These are phyloP conservation scores for Boletus vinaceobasis DNA, from an alignment of 768 basidiomycete species.

Conservation along the genomic window DNA sequence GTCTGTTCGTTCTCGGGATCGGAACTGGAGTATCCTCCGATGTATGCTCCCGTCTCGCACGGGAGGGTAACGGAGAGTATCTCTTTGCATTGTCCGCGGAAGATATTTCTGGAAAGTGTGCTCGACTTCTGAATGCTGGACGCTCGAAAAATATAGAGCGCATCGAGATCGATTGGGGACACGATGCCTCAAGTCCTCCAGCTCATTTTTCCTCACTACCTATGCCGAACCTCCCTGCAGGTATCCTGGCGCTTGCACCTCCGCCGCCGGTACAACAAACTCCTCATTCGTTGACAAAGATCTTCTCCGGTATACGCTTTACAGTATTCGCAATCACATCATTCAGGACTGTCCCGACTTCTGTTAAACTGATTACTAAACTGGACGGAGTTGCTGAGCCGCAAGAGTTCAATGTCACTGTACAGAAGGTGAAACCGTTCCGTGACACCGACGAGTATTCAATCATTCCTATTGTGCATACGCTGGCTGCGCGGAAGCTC, in stretches of 20 bases:
- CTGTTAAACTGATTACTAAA: constrained; percentile 28
- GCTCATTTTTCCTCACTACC: constrained; percentile 10
- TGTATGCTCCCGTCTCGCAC: constrained; percentile 53
- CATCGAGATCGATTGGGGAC: constrained; percentile 50
- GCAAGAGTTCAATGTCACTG: constrained; percentile 16
- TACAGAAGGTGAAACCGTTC: constrained; percentile 28
- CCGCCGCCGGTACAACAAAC: constrained; percentile 34
- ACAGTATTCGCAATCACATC: constrained; percentile 33
- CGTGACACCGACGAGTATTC: constrained; percentile 11
- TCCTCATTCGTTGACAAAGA: constrained; percentile 27
- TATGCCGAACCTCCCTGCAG: constrained; percentile 13
- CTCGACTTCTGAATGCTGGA: constrained; percentile 50
- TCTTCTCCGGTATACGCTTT: constrained; percentile 36
- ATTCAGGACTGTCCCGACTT: constrained; percentile 19
- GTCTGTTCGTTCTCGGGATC: constrained; percentile 59
- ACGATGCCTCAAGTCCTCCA: not conserved
- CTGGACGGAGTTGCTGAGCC: constrained; percentile 22
- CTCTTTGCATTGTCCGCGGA: constrained; percentile 46
- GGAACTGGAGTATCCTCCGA: constrained; percentile 48
- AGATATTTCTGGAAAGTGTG: constrained; percentile 46
- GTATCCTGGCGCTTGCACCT: constrained; percentile 29
- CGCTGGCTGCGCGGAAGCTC: constrained; percentile 50
- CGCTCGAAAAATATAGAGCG: constrained; percentile 43
- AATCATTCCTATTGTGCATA: constrained; percentile 42
- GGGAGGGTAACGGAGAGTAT: constrained; percentile 48